Evolutionary conservation across 2,329 filamentous ascomycete species (phyloP).

Genomic region (Colletotrichum chrysophilum): DNA sequence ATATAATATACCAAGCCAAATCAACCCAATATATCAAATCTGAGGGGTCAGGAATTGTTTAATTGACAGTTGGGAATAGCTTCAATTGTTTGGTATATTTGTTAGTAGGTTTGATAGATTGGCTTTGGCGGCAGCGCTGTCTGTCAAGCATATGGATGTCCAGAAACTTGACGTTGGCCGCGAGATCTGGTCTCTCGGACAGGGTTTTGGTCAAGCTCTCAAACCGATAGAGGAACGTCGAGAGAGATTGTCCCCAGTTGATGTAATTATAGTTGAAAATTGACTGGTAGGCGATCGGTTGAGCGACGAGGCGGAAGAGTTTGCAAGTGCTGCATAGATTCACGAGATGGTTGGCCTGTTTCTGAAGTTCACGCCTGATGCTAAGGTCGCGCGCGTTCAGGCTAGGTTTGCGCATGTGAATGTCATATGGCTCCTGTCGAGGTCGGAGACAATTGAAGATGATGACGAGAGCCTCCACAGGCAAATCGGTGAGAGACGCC

Average conservation of each 20-base stretch:
- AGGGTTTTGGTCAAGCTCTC: neutral
- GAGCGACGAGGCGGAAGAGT: neutral
- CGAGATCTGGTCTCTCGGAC: neutral
- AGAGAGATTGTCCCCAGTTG: neutral
- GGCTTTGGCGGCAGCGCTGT: no score
- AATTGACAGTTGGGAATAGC: no score
- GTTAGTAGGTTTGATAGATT: no score
- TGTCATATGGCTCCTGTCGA: neutral
- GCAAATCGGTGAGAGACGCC: neutral
- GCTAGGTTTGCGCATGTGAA: neutral
- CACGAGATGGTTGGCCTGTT: neutral
- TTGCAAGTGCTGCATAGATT: neutral
- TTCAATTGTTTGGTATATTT: no score
- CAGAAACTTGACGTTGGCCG: neutral
- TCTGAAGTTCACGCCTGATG: neutral
- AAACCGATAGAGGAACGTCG: neutral
- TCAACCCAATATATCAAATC: no score
- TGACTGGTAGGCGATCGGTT: neutral
- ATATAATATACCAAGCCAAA: no score
- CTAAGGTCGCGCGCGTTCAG: neutral
- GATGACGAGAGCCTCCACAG: neutral
- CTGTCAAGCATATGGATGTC: neutral
- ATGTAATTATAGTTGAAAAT: neutral
- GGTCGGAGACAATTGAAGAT: neutral
- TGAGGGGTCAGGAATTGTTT: no score